These are phyloP conservation scores for Endoconidiophora laricicola DNA, from an alignment of 2,329 filamentous ascomycete genomes.

Conservation along the genomic window DNA sequence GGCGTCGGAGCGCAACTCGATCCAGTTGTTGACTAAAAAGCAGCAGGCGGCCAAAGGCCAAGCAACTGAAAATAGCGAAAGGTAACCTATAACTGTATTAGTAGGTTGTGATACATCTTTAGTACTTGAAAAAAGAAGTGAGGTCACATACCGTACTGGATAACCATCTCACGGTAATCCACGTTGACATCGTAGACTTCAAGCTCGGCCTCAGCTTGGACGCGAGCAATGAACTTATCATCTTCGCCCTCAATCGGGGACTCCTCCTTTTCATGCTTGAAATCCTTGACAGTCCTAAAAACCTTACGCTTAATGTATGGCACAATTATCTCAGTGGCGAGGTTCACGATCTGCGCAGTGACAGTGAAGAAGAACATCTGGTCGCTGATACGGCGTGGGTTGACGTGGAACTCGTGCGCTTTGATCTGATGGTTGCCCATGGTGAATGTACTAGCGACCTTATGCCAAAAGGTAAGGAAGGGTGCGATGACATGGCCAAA, in stretches of 20 bases:
- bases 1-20: constrained; percentile 83
- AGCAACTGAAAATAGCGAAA: constrained; percentile 78
- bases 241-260: constrained; percentile 58
- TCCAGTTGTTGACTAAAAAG: constrained; percentile 90
- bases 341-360: constrained; percentile 79
- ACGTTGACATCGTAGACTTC: constrained; percentile 75
- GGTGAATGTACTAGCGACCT: constrained; percentile 57
- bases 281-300: constrained; percentile 60
- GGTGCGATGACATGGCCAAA: constrained; percentile 75
- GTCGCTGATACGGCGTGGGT: constrained; percentile 65
- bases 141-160: constrained; percentile 46
- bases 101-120: not conserved
- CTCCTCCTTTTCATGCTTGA: constrained; percentile 34
- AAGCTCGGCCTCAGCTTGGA: constrained; percentile 68
- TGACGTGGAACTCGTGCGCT: constrained; percentile 56
- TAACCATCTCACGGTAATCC: constrained; percentile 86
- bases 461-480: constrained; percentile 66
- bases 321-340: constrained; percentile 68
- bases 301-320: constrained; percentile 70
- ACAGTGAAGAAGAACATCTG: constrained; percentile 96
- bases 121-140: not conserved
- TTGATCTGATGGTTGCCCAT: constrained; percentile 57
- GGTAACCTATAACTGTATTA: constrained; percentile 41
- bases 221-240: constrained; percentile 59
- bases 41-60: constrained; percentile 87